Evolutionary conservation across 106 monocot species (phyloP).

Genomic region (Dendrobium huoshanense): DNA sequence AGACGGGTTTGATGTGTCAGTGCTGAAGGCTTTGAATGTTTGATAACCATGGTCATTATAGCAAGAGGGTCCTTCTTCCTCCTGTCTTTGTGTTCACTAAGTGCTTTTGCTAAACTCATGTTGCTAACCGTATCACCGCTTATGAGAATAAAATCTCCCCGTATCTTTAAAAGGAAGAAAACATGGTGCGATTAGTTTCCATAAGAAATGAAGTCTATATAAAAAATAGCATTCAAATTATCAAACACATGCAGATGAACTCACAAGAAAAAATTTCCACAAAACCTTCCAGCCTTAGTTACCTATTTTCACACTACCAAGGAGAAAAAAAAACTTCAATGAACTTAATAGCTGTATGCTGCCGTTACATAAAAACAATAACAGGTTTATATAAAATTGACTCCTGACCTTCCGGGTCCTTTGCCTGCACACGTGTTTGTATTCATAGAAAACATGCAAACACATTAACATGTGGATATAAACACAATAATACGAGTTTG

Average conservation of each 20-base stretch:
- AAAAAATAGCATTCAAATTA: background rate
- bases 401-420: background rate
- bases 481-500: background rate
- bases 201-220: background rate
- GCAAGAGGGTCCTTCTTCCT: slow-evolving; percentile 91
- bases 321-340: background rate
- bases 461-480: background rate
- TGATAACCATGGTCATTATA: slow-evolving; percentile 95
- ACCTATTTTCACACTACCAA: background rate
- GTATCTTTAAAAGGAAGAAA: slow-evolving; percentile 52
- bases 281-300: background rate
- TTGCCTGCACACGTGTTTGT: background rate
- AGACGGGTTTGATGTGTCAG: slow-evolving; percentile 77
- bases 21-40: slow-evolving; percentile 62
- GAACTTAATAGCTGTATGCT: background rate
- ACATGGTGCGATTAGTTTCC: background rate
- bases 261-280: background rate
- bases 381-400: background rate
- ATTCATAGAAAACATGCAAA: background rate
- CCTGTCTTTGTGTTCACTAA: slow-evolving; percentile 89
- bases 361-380: background rate
- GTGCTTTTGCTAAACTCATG: slow-evolving; percentile 69
- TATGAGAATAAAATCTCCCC: slow-evolving; percentile 94
- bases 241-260: background rate
- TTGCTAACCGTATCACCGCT: slow-evolving; percentile 97